A percentile compares a stretch with the other conserved stretches of the same genome.
phyloP scores from a whole-genome alignment of 2,329 filamentous ascomycete genomes.

The Penicillium sp. region DNA sequence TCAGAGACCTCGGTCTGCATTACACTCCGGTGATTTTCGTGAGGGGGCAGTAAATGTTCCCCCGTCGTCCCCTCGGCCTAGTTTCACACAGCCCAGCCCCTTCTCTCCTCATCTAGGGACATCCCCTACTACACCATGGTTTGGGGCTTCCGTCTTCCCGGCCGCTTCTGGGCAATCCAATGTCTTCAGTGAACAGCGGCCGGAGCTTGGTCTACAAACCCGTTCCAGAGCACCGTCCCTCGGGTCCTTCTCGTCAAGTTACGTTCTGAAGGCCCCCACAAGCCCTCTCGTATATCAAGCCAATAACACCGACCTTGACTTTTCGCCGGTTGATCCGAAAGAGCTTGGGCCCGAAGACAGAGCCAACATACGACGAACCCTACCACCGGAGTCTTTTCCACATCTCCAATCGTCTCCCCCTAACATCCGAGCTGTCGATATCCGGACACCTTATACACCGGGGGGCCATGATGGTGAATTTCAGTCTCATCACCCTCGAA shows the following conservation, averaged over 20 bases:
- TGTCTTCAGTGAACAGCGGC: slow-evolving; percentile 16
- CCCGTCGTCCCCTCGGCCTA: slow-evolving; percentile 23
- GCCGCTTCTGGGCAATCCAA: slow-evolving; percentile 14
- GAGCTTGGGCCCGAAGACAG: slow-evolving; percentile 50
- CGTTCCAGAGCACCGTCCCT: slow-evolving; percentile 58
- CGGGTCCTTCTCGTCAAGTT: slow-evolving; percentile 73
- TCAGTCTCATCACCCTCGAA: slow-evolving; percentile 69
- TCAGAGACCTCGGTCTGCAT: slow-evolving; percentile 74
- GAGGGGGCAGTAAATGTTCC: slow-evolving; percentile 39
- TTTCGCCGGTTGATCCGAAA: slow-evolving; percentile 56
- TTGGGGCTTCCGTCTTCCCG: slow-evolving; percentile 34
- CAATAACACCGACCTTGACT: slow-evolving; percentile 75
- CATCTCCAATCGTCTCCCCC: slow-evolving; percentile 47
- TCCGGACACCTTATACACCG: slow-evolving; percentile 44
- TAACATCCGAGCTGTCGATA: slow-evolving; percentile 39
- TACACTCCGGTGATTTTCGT: slow-evolving; percentile 63
- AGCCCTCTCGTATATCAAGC: slow-evolving; percentile 88
- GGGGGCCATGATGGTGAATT: slow-evolving; percentile 61
- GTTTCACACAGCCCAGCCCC: slow-evolving; percentile 18
- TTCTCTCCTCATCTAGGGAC: slow-evolving; percentile 36
- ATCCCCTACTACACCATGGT: slow-evolving; percentile 60
- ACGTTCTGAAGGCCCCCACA: slow-evolving; percentile 82
- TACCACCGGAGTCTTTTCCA: slow-evolving; percentile 63
- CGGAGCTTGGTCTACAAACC: slow-evolving; percentile 14
- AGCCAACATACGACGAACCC: slow-evolving; percentile 66